Percentiles rank a stretch among this genome's conserved stretches.
Conservation (phyloP, 129 eudicot genomes). For the Escallonia rubra region DNA sequence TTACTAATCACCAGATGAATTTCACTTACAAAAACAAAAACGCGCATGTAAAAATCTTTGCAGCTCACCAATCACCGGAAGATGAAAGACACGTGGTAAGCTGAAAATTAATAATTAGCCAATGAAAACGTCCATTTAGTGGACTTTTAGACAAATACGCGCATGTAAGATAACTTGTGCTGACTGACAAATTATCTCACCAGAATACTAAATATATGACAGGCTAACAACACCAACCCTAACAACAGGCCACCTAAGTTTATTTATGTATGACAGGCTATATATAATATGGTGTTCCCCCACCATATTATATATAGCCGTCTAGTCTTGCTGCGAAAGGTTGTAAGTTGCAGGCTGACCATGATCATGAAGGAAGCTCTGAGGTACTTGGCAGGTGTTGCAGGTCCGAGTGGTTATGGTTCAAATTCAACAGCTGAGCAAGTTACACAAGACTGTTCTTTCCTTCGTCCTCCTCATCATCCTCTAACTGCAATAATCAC, state of each 20-base stretch:
- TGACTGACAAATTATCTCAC: not conserved
- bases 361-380: constrained; percentile 58
- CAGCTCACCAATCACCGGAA: not conserved
- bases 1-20: not conserved
- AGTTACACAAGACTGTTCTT: constrained; percentile 53
- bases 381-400: constrained; percentile 72
- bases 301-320: no score
- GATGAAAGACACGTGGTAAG: constrained; percentile 18
- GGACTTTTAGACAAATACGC: constrained; percentile 19
- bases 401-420: constrained; percentile 89
- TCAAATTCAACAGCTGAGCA: constrained; percentile 83
- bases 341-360: not conserved
- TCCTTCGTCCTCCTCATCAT: constrained; percentile 8
- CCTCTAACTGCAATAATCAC: constrained; percentile 95
- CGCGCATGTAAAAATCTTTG: not conserved
- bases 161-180: not conserved
- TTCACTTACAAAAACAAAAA: not conserved
- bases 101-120: constrained; percentile 45
- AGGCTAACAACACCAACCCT: no score
- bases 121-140: constrained; percentile 11
- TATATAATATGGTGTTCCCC: no score
- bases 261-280: no score
- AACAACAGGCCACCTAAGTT: no score
- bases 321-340: constrained; percentile 27
- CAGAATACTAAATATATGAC: not conserved